Evolutionary conservation across 179 eudicot species (phyloP), one percentile per base, ranked within the genome.

Genomic region (Nepenthes alata): DNA sequence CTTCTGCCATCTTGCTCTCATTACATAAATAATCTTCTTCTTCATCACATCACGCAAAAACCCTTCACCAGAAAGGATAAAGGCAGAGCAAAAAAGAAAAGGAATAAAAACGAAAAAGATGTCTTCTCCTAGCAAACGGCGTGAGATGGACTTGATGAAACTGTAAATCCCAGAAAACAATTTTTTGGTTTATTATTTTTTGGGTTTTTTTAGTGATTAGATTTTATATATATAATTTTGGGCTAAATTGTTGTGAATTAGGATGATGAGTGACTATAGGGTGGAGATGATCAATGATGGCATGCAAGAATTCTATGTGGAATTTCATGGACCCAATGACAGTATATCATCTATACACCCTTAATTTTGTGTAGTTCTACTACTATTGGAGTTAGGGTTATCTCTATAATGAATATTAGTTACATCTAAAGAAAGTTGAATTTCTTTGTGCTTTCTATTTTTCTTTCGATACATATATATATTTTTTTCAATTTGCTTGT

Each of bases 91-190:
- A 4, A 3, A n/a, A 65, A 10, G 2, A 7, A 41, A 41, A 41
- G 8, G 8, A 41, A 7, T 41, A 41, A 41, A 4, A 41, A 41
- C 0, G 65, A 7, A 41, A 41, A 77, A 45, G 74, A 89, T 89
- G 96, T 80, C 95, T 72, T 86, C 95, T 12, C 95, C 95, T 60
- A 82, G 81, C 83, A 89, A 89, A 73, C 73, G 96, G 64, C 68
- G 88, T 60, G 96, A 89, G 57, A 84, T 80, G 85, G 96, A 89
- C 71, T 68, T 86, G 74, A 86, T 86, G 95, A 89, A 86, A 79
- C 74, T 86, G 96, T 89, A 36, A 50, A 35, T 65, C 54, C 56
- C 55, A 1, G 44, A 12, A 1, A n/a, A 41, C 0, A 57, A 8
- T 0, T 34, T 35, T 55, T 55, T 5, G 2, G 15, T 55, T 8